Evolutionary conservation across 208 protist genomes (phyloP), one percentile per base, ranked within the genome.

Genomic region (Trypanosoma vivax): DNA sequence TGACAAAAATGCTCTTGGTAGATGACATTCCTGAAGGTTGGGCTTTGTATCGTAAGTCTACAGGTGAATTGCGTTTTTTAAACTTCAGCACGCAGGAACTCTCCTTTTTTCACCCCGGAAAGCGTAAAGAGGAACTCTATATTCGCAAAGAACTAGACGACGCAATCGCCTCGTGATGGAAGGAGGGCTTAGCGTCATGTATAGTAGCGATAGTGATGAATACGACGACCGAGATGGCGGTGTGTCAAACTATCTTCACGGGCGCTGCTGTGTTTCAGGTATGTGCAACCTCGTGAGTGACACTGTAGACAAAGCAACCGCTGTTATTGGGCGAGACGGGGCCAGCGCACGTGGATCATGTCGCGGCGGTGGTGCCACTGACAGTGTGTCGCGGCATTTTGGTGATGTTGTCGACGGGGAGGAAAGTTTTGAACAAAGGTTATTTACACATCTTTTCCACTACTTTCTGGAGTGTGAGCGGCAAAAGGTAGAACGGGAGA

Each of bases 41-140:
- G 87, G 83, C 90, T 42, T 65, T 94, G 42, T 94, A 88, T 55
- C 87, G 87, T 48, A 91, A 80, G n/a, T 79, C 78, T 24, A 71
- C 80, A 4, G 87, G 87, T 18, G 73, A 91, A 38, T 79, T 94
- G 40, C 82, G 87, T 41, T 94, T 94, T 56, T 78, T 90, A 67
- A 88, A 91, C 61, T 56, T 90, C 59, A 94, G 86, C 70, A 94
- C 87, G 14, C 80, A 91, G 58, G 80, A 94, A 60, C 79, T 94
- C 43, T 79, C 66, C 50, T 91, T 91, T 55, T 94, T 94, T 43
- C 87, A 73, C 2, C 87, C 87, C 1, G 70, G 70, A 50, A 79
- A 70, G 50, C 73, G 68, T 13, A 76, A 80, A 47, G 74, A 89
- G 46, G 77, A 80, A 61, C 33, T 40, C 4, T 49, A 74, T 46